Conservation (phyloP, 2,329 filamentous ascomycete species). For the Colletotrichum costaricense region DNA sequence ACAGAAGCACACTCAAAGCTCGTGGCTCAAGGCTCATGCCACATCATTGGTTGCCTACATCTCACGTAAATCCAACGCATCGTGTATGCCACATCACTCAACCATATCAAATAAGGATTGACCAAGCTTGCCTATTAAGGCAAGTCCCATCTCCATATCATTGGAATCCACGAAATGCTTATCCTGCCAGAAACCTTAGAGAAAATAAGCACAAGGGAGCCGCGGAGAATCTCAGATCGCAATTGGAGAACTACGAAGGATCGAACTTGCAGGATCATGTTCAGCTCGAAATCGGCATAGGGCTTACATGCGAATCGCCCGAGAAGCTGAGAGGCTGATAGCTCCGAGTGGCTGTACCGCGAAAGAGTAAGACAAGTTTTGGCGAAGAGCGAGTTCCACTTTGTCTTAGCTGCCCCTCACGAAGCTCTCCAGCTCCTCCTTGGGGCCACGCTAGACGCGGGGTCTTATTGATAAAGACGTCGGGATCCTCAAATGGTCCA, state of each 20-base stretch:
- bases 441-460: not conserved
- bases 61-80: not conserved
- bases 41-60: not conserved
- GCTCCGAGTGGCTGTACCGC: not conserved
- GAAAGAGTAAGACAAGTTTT: not conserved
- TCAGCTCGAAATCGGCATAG: not conserved
- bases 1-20: not conserved
- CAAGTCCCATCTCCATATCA: not conserved
- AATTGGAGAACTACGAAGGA: not conserved
- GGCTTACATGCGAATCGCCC: not conserved
- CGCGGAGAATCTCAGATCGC: not conserved
- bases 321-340: not conserved
- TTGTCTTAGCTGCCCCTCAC: not conserved
- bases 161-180: not conserved
- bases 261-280: not conserved
- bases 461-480: not conserved
- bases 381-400: not conserved
- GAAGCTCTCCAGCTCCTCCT: not conserved
- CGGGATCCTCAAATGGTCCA: not conserved
- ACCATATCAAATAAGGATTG: not conserved
- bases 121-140: not conserved
- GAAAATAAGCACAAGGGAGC: not conserved
- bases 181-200: not conserved
- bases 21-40: not conserved
- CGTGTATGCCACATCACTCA: not conserved